Base-by-base conservation (phyloP, 1,139 yeast genomes). In the Hyphopichia khmerensis region DNA sequence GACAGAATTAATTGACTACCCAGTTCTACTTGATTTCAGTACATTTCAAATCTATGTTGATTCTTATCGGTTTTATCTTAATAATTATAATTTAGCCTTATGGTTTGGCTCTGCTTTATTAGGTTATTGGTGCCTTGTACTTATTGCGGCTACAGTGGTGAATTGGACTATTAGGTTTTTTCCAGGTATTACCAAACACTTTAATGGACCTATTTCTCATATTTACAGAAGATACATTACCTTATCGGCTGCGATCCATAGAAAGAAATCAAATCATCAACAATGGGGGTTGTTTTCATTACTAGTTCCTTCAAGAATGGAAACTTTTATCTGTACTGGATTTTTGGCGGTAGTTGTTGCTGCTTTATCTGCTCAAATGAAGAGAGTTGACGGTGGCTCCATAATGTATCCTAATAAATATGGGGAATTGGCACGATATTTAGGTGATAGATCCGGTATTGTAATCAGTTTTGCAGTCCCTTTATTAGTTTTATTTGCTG, bases 271-370 rank as follows among this genome's bases (percentile, higher is more conserved):
- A 1, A 56, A 57, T 24, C 61, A 57, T 15, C 57, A 55, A 21
- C 44, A 43, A 2, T 46, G 53, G 10, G 46, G 45, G 19, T 18
- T 61, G 8, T 51, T 67, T 26, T 60, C 55, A 34, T 42, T 52
- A 56, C 27, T 67, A 31, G 48, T 80, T 21, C 91, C 91, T 1
- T 77, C 87, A 2, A 68, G 89, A 41, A 62, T 76, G 48, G 89
- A 82, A 57, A 51, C 78, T 0, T 43, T 75, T 4, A 60, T 76
- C 36, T 63, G 80, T 14, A 48, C 62, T 15, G 60, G 76, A 11
- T 80, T 77, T 57, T 53, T 76, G 16, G 55, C 73, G 3, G 60
- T 80, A 44, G 67, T 69, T 36, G 48, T 78, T 18, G 36, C 41
- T 14, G 24, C 32, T n/a, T 29, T 33, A 16, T 33, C 37, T 8